These are phyloP conservation scores for Lathyrus oleraceus DNA, from an alignment of 306 rosid genomes.

Conservation along the genomic window DNA sequence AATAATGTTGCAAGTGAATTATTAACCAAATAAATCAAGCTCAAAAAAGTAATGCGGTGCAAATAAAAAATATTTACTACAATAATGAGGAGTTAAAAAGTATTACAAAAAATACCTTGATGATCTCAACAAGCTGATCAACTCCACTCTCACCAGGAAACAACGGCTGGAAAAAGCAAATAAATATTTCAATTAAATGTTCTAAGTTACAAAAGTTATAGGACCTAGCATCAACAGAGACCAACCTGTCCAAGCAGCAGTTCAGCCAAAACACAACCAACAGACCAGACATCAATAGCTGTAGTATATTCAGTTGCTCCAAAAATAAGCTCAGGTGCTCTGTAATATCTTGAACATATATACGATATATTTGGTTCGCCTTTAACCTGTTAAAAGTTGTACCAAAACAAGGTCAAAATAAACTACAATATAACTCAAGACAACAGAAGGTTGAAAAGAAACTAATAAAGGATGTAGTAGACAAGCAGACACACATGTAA, in stretches of 20 bases:
- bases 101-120: slow-evolving; percentile 62
- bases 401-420: slow-evolving; percentile 21
- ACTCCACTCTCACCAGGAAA: slow-evolving; percentile 99
- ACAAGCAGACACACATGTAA: slow-evolving; percentile 13
- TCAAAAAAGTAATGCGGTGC: background rate
- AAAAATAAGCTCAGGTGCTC: slow-evolving; percentile 98
- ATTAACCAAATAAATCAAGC: slow-evolving; percentile 11
- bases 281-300: slow-evolving; percentile 96
- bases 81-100: background rate
- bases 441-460: slow-evolving; percentile 17
- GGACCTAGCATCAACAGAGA: slow-evolving; percentile 29
- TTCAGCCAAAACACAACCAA: slow-evolving; percentile 97
- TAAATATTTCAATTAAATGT: slow-evolving; percentile 1
- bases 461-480: background rate
- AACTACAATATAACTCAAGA: background rate
- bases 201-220: slow-evolving; percentile 11
- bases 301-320: slow-evolving; percentile 97
- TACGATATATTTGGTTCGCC: slow-evolving; percentile 98
- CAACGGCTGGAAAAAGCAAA: slow-evolving; percentile 64
- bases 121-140: slow-evolving; percentile 97
- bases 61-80: slow-evolving; percentile 13
- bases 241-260: slow-evolving; percentile 91
- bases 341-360: slow-evolving; percentile 90
- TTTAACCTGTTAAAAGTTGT: slow-evolving; percentile 64
- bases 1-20: background rate